Evolutionary conservation across 371 early-diverging fungal species (phyloP).

Genomic region (Apophysomyces variabilis): DNA sequence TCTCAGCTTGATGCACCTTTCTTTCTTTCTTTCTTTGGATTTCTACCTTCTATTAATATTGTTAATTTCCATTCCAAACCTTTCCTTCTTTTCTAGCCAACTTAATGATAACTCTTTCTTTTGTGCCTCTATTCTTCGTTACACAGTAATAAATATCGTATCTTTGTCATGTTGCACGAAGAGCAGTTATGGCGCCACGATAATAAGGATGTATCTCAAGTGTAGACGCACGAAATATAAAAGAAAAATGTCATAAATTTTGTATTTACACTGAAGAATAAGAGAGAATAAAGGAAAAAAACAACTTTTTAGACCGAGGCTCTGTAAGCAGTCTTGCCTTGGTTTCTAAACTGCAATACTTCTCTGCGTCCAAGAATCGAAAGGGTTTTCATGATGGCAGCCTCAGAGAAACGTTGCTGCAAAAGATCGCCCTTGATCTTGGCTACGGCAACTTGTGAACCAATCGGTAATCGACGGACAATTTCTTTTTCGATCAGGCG

Average conservation of each 20-base stretch:
- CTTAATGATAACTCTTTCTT: slow-evolving; percentile 9
- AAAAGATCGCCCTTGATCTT: slow-evolving; percentile 73
- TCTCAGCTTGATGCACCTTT: background rate
- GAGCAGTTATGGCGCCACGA: slow-evolving; percentile 2
- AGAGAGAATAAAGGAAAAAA: background rate
- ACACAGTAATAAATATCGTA: slow-evolving; percentile 11
- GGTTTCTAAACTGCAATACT: slow-evolving; percentile 81
- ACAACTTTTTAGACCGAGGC: slow-evolving; percentile 27
- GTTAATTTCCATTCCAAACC: background rate
- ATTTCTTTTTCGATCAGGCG: slow-evolving; percentile 82
- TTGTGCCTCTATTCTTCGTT: slow-evolving; percentile 1
- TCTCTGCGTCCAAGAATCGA: slow-evolving; percentile 84
- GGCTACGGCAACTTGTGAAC: slow-evolving; percentile 79
- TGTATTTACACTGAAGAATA: slow-evolving; percentile 5
- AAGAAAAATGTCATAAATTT: background rate
- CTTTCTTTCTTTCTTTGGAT: background rate
- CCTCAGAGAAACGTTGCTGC: slow-evolving; percentile 67
- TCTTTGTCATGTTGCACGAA: slow-evolving; percentile 4
- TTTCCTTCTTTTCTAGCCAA: background rate
- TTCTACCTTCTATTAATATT: slow-evolving; percentile 3
- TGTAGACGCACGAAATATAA: background rate
- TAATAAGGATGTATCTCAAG: background rate
- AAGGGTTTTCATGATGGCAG: slow-evolving; percentile 78
- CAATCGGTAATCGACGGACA: slow-evolving; percentile 86
- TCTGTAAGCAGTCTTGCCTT: slow-evolving; percentile 63